phyloP scores from a whole-genome alignment of 1,284 basidiomycete species.

The Leccinum laetum region DNA sequence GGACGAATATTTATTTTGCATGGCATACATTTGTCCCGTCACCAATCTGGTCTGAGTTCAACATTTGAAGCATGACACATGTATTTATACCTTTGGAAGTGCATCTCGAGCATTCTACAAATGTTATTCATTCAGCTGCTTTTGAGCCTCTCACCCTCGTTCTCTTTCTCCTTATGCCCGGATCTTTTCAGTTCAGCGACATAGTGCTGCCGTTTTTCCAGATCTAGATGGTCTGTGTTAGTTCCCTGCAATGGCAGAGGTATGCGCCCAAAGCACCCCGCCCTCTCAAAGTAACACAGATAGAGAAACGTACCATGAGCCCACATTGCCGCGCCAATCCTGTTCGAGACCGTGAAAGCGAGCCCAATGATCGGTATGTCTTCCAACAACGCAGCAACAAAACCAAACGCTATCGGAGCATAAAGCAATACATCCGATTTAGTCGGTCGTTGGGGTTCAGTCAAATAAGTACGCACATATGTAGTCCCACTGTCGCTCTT shows the following conservation, averaged over 20 bases:
- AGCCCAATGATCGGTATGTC: slow-evolving; percentile 77
- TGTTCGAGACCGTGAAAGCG: slow-evolving; percentile 80
- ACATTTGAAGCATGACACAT: background rate
- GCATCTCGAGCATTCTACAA: background rate
- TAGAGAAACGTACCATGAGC: slow-evolving; percentile 59
- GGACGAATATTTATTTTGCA: background rate
- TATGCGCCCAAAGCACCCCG: no score
- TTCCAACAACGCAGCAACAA: slow-evolving; percentile 77
- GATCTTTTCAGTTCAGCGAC: slow-evolving; percentile 36
- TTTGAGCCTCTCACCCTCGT: background rate
- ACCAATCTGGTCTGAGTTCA: background rate
- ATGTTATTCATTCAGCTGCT: background rate
- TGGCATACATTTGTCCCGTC: background rate
- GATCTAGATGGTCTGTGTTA: slow-evolving; percentile 40
- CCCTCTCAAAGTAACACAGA: background rate
- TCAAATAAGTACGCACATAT: slow-evolving; percentile 45
- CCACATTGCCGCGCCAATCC: slow-evolving; percentile 92
- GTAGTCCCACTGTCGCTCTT: slow-evolving; percentile 89
- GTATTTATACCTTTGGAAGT: background rate
- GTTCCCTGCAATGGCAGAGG: background rate
- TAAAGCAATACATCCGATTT: background rate
- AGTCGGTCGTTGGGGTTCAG: background rate
- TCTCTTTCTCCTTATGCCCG: background rate
- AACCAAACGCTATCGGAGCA: slow-evolving; percentile 67
- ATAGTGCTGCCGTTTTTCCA: slow-evolving; percentile 80